A percentile compares a stretch with the other conserved stretches of the same genome.
Evolutionary conservation across 2,329 filamentous ascomycete genomes (phyloP).

Genomic region (Alternaria conjuncta): DNA sequence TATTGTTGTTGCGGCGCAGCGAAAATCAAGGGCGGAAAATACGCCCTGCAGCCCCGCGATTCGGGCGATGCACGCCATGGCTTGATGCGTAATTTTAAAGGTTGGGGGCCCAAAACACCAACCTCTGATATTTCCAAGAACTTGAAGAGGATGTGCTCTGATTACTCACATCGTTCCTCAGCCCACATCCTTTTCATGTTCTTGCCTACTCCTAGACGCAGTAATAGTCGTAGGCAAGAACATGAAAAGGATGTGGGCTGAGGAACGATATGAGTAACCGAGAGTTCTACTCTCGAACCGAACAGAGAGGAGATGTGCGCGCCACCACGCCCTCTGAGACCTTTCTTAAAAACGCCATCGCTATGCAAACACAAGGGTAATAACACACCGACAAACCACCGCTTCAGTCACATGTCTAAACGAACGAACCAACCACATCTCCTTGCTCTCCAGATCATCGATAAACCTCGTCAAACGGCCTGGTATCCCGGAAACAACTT

Average conservation of each 20-base stretch:
- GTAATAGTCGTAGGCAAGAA: no score
- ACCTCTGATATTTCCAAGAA: neutral
- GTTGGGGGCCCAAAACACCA: neutral
- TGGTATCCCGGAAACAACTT: slow-evolving; percentile 91
- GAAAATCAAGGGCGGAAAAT: neutral
- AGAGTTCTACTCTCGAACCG: neutral
- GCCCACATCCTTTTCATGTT: no score
- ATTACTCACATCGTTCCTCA: no score
- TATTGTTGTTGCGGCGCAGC: neutral
- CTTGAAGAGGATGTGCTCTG: no score
- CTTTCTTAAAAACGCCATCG: slow-evolving; percentile 14
- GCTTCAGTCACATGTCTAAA: neutral
- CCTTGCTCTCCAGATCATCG: slow-evolving; percentile 55
- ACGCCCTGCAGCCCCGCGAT: neutral
- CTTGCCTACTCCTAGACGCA: no score
- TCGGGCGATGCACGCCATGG: neutral
- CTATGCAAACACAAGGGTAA: slow-evolving; percentile 12
- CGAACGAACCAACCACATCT: neutral
- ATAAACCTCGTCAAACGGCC: slow-evolving; percentile 97
- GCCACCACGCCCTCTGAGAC: neutral
- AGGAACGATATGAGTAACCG: neutral
- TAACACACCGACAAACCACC: neutral
- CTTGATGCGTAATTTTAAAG: neutral
- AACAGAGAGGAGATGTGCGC: neutral
- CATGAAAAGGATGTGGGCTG: neutral